A percentile compares a stretch with the other conserved stretches of the same genome.
Conservation (phyloP, 495 filamentous ascomycete genomes). For the Niebla homalea region DNA sequence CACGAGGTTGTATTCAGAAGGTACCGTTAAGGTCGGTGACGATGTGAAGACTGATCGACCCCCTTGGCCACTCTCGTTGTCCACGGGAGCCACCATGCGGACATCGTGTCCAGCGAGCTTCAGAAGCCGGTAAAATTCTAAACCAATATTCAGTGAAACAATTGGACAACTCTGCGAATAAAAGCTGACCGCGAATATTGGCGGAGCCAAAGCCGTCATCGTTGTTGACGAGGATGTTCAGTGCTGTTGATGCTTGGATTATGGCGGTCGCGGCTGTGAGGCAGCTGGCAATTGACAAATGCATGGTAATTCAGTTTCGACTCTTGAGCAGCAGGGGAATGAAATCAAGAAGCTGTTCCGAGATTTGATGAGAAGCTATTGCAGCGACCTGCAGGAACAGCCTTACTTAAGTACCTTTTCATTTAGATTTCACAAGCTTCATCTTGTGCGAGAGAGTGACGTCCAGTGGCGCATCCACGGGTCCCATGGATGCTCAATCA, state of each 20-base stretch:
- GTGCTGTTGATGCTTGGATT: background rate
- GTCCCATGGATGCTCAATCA: background rate
- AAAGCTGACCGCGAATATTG: slow-evolving; percentile 19
- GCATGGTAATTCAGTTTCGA: background rate
- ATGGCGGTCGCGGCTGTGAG: background rate
- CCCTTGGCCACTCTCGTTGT: slow-evolving; percentile 18
- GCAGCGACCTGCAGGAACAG: no score
- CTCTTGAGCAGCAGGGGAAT: no score
- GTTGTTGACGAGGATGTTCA: slow-evolving; percentile 37
- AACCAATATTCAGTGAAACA: no score
- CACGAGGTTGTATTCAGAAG: slow-evolving; percentile 19
- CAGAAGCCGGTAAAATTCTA: slow-evolving; percentile 27
- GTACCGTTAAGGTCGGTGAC: slow-evolving; percentile 17
- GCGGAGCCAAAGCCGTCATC: slow-evolving; percentile 32
- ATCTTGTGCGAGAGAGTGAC: background rate
- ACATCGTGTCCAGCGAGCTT: slow-evolving; percentile 26
- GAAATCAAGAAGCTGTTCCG: no score
- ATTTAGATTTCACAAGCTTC: no score
- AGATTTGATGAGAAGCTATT: no score
- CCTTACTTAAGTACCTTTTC: no score
- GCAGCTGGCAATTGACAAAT: background rate
- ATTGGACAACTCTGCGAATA: no score
- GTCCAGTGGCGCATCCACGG: background rate
- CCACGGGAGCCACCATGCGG: slow-evolving; percentile 23
- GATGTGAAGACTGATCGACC: slow-evolving; percentile 20